Evolutionary conservation across 495 filamentous ascomycete species (phyloP).

Genomic region (Penicillium riverlandense): DNA sequence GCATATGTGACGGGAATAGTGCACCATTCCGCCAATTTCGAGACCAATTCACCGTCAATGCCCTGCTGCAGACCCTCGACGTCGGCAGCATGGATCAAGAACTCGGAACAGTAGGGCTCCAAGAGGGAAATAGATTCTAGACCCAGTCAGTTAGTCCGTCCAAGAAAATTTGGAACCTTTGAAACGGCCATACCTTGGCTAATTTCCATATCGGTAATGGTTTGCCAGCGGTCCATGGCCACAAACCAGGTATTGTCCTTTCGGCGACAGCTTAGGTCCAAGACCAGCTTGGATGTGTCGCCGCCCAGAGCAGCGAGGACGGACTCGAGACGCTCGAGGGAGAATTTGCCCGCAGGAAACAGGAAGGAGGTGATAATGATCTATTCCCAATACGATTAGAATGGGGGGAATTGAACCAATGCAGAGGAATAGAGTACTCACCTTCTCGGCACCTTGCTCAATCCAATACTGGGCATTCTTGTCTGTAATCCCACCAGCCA

Average conservation of each 20-base stretch:
- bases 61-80: constrained; percentile 88
- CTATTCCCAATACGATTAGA: constrained; percentile 35
- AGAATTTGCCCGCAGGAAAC: constrained; percentile 79
- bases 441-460: constrained; percentile 82
- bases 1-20: constrained; percentile 92
- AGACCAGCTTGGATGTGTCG: constrained; percentile 75
- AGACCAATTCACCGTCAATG: constrained; percentile 79
- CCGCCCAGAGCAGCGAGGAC: constrained; percentile 64
- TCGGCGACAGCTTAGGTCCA: constrained; percentile 85
- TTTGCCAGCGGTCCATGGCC: constrained; percentile 98
- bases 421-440: constrained; percentile 27
- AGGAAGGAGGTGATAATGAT: constrained; percentile 85
- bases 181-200: constrained; percentile 53
- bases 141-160: background rate
- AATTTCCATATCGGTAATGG: constrained; percentile 91
- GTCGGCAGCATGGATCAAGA: constrained; percentile 98
- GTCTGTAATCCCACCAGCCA: constrained; percentile 87
- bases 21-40: constrained; percentile 73
- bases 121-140: constrained; percentile 70
- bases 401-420: background rate
- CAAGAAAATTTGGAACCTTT: background rate
- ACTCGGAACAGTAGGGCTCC: constrained; percentile 89
- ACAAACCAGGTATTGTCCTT: constrained; percentile 78
- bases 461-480: constrained; percentile 83
- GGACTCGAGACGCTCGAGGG: constrained; percentile 58